phyloP scores from a whole-genome alignment of 192 early-diverging fungal genomes.

The Coemansia sp. region DNA sequence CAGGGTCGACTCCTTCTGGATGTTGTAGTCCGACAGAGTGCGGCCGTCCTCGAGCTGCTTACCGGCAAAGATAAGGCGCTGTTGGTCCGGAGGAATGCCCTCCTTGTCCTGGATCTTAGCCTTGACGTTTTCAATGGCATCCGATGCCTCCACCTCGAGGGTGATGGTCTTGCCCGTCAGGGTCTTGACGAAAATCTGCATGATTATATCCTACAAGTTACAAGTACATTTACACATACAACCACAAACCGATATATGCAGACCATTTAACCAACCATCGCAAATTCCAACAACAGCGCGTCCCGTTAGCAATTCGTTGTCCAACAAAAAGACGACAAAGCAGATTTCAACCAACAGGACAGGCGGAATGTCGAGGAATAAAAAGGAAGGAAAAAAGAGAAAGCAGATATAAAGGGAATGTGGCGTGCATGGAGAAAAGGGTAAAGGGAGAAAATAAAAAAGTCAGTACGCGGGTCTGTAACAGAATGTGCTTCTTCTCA shows the following conservation, averaged over 20 bases:
- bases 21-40: slow-evolving; percentile 73
- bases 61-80: slow-evolving; percentile 87
- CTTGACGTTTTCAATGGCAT: slow-evolving; percentile 81
- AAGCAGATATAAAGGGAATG: background rate
- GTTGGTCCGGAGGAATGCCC: slow-evolving; percentile 95
- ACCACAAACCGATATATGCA: background rate
- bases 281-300: background rate
- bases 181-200: slow-evolving; percentile 64
- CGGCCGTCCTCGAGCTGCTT: slow-evolving; percentile 83
- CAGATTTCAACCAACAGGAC: slow-evolving; percentile 1
- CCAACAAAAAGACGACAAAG: background rate
- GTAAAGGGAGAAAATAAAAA: background rate
- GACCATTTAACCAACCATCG: background rate
- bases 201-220: slow-evolving; percentile 13
- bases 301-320: background rate
- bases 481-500: slow-evolving; percentile 52
- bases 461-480: slow-evolving; percentile 18
- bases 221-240: background rate
- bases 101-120: slow-evolving; percentile 63
- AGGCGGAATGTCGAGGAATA: background rate
- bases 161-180: slow-evolving; percentile 98
- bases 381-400: background rate
- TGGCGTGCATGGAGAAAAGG: slow-evolving; percentile 1
- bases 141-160: slow-evolving; percentile 77
- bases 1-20: slow-evolving; percentile 82